Evolutionary conservation across 176 grass and related monocot species (phyloP).

Genomic region (Echinochloa phyllopogon): DNA sequence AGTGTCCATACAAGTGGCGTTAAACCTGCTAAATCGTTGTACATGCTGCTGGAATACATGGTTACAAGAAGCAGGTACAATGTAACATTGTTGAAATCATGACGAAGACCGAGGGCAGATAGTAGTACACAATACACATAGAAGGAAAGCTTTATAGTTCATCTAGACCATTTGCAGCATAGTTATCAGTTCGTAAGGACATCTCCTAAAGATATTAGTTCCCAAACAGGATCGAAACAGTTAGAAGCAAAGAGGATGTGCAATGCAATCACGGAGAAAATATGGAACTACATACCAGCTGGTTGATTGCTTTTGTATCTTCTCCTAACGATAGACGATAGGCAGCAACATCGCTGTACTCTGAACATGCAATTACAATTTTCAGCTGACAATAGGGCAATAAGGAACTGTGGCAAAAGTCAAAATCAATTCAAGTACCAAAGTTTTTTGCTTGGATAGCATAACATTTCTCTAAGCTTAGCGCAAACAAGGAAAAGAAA

Average conservation of each 20-base stretch:
- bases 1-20: not conserved
- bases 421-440: not conserved
- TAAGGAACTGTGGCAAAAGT: not conserved
- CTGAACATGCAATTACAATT: slow-evolving; percentile 56
- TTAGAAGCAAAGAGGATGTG: not conserved
- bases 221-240: slow-evolving; percentile 3
- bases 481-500: slow-evolving; percentile 21
- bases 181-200: slow-evolving; percentile 18
- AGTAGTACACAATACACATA: slow-evolving; percentile 31
- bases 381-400: slow-evolving; percentile 3
- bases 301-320: slow-evolving; percentile 99
- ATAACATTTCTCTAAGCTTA: not conserved
- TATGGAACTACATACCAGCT: slow-evolving; percentile 67
- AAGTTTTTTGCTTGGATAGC: not conserved
- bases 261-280: slow-evolving; percentile 34
- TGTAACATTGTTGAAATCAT: not conserved
- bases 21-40: not conserved
- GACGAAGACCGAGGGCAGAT: not conserved
- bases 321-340: slow-evolving; percentile 91
- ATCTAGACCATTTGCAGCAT: slow-evolving; percentile 14
- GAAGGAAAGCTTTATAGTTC: slow-evolving; percentile 31
- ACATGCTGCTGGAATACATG: not conserved
- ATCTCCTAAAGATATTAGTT: not conserved
- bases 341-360: slow-evolving; percentile 93
- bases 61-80: not conserved